Evolutionary conservation across 768 basidiomycete genomes (phyloP).

Genomic region (Paxillus involutus): DNA sequence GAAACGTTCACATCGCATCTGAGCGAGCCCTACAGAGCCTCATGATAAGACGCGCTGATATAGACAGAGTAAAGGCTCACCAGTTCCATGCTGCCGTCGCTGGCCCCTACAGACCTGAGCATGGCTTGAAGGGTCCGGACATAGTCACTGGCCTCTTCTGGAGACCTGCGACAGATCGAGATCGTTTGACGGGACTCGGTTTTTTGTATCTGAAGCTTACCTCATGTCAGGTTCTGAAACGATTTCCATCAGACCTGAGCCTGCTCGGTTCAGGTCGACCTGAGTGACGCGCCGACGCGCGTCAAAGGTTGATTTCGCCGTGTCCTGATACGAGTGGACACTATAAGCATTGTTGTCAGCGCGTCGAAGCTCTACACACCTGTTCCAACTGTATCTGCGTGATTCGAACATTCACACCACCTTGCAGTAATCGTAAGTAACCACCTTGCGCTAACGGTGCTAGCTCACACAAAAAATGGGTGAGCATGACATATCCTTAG

Average conservation of each 20-base stretch:
- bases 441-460: conserved; percentile 81
- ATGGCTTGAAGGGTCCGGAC: conserved; percentile 80
- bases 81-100: conserved; percentile 97
- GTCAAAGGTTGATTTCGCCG: conserved; percentile 78
- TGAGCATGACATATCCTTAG: background rate
- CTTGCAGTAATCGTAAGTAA: conserved; percentile 44
- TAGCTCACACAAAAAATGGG: conserved; percentile 28
- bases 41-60: conserved; percentile 4
- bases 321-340: conserved; percentile 58
- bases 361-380: conserved; percentile 42
- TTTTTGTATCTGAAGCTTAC: conserved; percentile 26
- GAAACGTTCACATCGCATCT: conserved; percentile 97
- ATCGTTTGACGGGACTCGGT: background rate
- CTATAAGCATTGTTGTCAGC: background rate
- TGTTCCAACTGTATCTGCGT: conserved; percentile 97
- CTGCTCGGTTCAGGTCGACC: conserved; percentile 91
- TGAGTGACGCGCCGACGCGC: conserved; percentile 48
- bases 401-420: conserved; percentile 62
- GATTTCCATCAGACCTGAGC: conserved; percentile 90
- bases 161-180: conserved; percentile 42
- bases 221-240: conserved; percentile 92
- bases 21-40: conserved; percentile 71
- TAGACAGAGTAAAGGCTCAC: conserved; percentile 39
- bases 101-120: conserved; percentile 79
- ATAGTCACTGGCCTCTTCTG: conserved; percentile 90